Evolutionary conservation across 176 grass and related monocot genomes (phyloP).

Genomic region (Bolboschoenus planiculmis): DNA sequence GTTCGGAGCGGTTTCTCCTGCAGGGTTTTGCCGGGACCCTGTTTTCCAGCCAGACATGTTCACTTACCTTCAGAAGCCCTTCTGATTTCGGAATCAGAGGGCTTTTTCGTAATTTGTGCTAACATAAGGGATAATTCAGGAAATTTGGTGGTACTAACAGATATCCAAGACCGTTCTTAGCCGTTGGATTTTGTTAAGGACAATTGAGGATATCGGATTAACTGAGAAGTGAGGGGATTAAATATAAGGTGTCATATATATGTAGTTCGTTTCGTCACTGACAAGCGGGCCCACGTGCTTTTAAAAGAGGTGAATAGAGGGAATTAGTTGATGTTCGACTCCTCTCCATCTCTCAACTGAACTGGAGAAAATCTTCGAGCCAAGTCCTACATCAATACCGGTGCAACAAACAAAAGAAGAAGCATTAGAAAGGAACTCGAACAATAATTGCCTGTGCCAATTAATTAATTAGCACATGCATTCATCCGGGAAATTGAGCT

Average conservation of each 20-base stretch:
- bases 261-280: not conserved
- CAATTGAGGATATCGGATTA: not conserved
- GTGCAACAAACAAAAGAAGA: not conserved
- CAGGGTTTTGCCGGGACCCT: slow-evolving; percentile 21
- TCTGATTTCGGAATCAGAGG: slow-evolving; percentile 15
- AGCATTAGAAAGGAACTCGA: not conserved
- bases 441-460: not conserved
- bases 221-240: not conserved
- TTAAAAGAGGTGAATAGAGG: slow-evolving; percentile 8
- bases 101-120: not conserved
- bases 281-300: slow-evolving; percentile 1
- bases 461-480: not conserved
- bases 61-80: slow-evolving; percentile 47
- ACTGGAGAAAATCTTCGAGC: not conserved
- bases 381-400: not conserved
- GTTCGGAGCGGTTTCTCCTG: slow-evolving; percentile 33
- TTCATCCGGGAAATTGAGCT: not conserved
- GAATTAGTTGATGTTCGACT: slow-evolving; percentile 4
- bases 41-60: slow-evolving; percentile 44
- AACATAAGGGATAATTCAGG: slow-evolving; percentile 6
- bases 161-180: not conserved
- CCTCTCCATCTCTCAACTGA: not conserved
- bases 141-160: slow-evolving; percentile 2
- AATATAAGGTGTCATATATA: not conserved
- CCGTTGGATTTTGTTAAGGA: not conserved